Conservation (phyloP, 495 filamentous ascomycete genomes). For the Aspergillus steynii region DNA sequence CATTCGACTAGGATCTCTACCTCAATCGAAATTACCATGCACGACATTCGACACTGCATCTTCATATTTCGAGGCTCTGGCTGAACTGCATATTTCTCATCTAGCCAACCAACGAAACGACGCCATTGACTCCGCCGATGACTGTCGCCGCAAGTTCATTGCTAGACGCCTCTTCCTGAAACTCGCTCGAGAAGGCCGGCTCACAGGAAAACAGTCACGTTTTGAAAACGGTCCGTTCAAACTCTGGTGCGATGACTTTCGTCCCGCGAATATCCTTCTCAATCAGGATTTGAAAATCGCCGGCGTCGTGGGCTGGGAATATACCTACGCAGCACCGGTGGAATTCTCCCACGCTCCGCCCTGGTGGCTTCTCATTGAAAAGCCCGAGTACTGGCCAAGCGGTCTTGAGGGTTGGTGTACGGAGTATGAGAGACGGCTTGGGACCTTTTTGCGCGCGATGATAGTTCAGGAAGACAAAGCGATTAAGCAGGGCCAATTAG, state of each 20-base stretch:
- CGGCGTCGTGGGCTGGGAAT: slow-evolving; percentile 13
- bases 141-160: slow-evolving; percentile 41
- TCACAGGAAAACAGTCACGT: too few relatives aligned
- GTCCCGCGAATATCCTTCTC: slow-evolving; percentile 24
- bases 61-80: slow-evolving; percentile 37
- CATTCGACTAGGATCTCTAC: slow-evolving; percentile 28
- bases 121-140: slow-evolving; percentile 32
- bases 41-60: slow-evolving; percentile 36
- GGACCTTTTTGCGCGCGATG: slow-evolving; percentile 18
- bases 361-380: slow-evolving; percentile 44
- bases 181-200: slow-evolving; percentile 26
- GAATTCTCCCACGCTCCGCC: slow-evolving; percentile 33
- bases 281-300: slow-evolving; percentile 10
- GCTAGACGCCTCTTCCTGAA: slow-evolving; percentile 38
- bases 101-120: slow-evolving; percentile 43
- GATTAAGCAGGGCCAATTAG: slow-evolving; percentile 11
- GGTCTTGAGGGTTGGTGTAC: slow-evolving; percentile 20
- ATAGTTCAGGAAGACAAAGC: slow-evolving; percentile 13
- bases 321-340: slow-evolving; percentile 13
- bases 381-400: slow-evolving; percentile 33
- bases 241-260: slow-evolving; percentile 25
- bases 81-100: slow-evolving; percentile 41
- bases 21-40: slow-evolving; percentile 35
- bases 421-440: slow-evolving; percentile 15
- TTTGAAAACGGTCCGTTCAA: too few relatives aligned